Evolutionary conservation across 768 basidiomycete genomes (phyloP).

Genomic region (Dendrothele bispora): DNA sequence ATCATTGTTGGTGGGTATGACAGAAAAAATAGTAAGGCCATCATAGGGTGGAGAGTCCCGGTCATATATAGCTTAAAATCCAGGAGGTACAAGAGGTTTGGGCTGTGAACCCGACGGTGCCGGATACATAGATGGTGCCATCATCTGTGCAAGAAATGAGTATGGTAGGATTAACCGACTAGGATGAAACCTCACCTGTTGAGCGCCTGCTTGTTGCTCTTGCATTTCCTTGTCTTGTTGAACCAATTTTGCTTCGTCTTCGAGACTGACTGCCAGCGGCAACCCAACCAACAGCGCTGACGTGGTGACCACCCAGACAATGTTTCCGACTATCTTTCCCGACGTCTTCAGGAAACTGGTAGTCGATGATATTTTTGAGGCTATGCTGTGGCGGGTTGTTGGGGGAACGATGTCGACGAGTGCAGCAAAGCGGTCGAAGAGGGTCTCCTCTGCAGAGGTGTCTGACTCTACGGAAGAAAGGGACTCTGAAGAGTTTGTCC

Average conservation of each 20-base stretch:
- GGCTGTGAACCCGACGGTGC: slow-evolving; percentile 38
- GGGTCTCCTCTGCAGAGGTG: slow-evolving; percentile 70
- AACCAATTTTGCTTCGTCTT: slow-evolving; percentile 94
- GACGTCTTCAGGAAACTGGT: slow-evolving; percentile 64
- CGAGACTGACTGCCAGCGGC: slow-evolving; percentile 88
- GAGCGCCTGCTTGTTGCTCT: slow-evolving; percentile 90
- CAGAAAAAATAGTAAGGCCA: slow-evolving; percentile 10
- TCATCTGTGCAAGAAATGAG: slow-evolving; percentile 54
- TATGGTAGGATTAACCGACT: background rate
- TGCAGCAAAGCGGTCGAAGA: slow-evolving; percentile 85
- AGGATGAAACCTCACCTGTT: slow-evolving; percentile 60
- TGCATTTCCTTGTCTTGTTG: slow-evolving; percentile 93
- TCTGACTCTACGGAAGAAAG: slow-evolving; percentile 81
- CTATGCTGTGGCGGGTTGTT: slow-evolving; percentile 76
- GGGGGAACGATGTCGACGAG: slow-evolving; percentile 97
- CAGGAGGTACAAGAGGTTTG: slow-evolving; percentile 78
- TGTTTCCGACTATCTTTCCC: slow-evolving; percentile 75
- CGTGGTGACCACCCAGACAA: slow-evolving; percentile 95
- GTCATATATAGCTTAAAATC: slow-evolving; percentile 53
- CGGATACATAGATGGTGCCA: slow-evolving; percentile 64
- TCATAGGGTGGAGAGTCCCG: background rate
- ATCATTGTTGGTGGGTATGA: background rate
- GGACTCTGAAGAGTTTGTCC: slow-evolving; percentile 69
- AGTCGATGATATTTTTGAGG: slow-evolving; percentile 58
- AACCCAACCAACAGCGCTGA: slow-evolving; percentile 91